Conservation (phyloP, 2,329 filamentous ascomycete species). For the Colletotrichum spaethianum region DNA sequence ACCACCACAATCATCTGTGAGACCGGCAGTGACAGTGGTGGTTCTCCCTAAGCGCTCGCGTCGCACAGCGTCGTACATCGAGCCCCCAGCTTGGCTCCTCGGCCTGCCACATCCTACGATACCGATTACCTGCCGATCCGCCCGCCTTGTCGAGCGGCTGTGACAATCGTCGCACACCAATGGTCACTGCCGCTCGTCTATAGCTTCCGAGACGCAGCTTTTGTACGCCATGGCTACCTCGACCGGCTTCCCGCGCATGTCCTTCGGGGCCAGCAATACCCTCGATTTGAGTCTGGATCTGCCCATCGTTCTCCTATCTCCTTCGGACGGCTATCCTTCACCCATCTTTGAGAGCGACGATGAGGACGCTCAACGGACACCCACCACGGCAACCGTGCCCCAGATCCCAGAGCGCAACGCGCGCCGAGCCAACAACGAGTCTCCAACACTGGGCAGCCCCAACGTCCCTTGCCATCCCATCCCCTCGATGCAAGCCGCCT, state of each 20-base stretch:
- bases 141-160: constrained; percentile 27
- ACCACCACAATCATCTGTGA: constrained; percentile 20
- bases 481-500: constrained; percentile 82
- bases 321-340: constrained; percentile 27
- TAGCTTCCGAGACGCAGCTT: constrained; percentile 28
- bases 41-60: constrained; percentile 27
- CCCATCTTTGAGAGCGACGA: constrained; percentile 33
- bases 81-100: neutral
- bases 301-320: constrained; percentile 40
- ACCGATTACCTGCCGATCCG: constrained; percentile 21
- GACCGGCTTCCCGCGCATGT: constrained; percentile 41
- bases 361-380: constrained; percentile 40
- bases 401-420: constrained; percentile 36
- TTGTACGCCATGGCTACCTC: constrained; percentile 41
- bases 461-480: constrained; percentile 75
- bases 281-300: constrained; percentile 41
- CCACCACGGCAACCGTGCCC: constrained; percentile 34
- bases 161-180: constrained; percentile 36
- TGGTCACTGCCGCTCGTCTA: constrained; percentile 26
- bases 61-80: constrained; percentile 24
- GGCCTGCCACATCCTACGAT: constrained; percentile 30
- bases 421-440: constrained; percentile 35
- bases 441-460: constrained; percentile 25
- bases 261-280: constrained; percentile 38
- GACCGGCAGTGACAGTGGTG: constrained; percentile 26